Evolutionary conservation across 1,284 basidiomycete species (phyloP), one percentile per base, ranked within the genome.

Genomic region (Ustilago bromivora): DNA sequence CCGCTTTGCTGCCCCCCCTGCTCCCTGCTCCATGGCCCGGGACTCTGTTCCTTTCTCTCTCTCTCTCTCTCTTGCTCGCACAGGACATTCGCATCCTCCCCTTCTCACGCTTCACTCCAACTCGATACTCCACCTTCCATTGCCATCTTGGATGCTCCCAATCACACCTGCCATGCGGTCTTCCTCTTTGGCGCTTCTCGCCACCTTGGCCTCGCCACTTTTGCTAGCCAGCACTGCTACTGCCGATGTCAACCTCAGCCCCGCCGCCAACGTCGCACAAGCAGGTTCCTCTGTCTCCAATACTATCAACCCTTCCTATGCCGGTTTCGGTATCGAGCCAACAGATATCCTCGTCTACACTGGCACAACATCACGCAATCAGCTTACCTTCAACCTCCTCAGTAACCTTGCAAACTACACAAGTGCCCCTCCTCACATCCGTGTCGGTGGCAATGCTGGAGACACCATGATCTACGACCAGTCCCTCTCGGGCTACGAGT

Each of bases 261-360:
- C 76, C 28, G 71, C 76, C 8, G 31, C 15, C 5, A 70, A 43
- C 19, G 57, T 55, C 10, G 12, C 62, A 19, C 46, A 52, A 11
- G 76, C 76, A 41, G 67, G 67, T 32, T 63, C 60, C 19, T 58
- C 69, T 43, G 53, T 82, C 43, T 82, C 80, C 15, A 60, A 64
- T 34, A 66, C 60, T 38, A 70, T 82, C 61, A 76, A 58, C 57
- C 76, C 80, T 38, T 76, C 78, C 32, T 82, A 69, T 43, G 77
- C 69, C 11, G 80, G 80, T 15, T 71, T 82, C 59, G 80, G 80
- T 53, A 82, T 82, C 68, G 80, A 82, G 58, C 80, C 80, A 2
- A 59, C 79, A 23, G 78, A 78, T 61, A 61, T 82, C 15, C 62
- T 74, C 34, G 52, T 77, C 55, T 82, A 70, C 61, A 80, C 80